Evolutionary conservation across 2,329 filamentous ascomycete genomes (phyloP).

Genomic region (Aspergillus spinulosporus): DNA sequence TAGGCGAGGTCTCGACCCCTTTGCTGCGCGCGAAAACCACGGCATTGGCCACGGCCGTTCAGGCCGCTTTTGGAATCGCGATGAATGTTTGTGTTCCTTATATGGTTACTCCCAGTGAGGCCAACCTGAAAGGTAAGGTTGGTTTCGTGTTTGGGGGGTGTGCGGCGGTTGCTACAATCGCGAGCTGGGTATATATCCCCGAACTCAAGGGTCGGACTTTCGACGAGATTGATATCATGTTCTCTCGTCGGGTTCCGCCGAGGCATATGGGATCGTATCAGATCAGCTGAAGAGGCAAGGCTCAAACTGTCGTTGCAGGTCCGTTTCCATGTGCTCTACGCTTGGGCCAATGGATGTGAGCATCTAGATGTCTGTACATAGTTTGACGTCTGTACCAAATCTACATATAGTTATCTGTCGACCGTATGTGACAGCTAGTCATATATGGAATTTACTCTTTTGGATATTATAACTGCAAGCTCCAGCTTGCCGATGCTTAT

Average conservation of each 20-base stretch:
- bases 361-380: no score
- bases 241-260: not conserved
- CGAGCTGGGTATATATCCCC: constrained; percentile 6
- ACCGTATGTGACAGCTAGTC: no score
- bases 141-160: constrained; percentile 9
- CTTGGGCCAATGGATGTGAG: no score
- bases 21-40: not conserved
- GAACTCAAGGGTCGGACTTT: constrained; percentile 7
- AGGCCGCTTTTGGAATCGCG: not conserved
- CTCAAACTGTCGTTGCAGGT: no score
- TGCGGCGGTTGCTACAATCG: not conserved
- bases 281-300: no score
- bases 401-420: no score
- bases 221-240: constrained; percentile 6
- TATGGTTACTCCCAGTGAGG: constrained; percentile 12
- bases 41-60: not conserved
- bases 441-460: no score
- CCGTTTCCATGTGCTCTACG: no score
- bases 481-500: no score
- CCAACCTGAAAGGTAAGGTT: constrained; percentile 10
- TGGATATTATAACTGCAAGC: no score
- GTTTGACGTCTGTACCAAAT: no score
- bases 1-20: not conserved
- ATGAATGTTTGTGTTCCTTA: constrained; percentile 14
- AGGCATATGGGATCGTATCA: not conserved